Evolutionary conservation across 2,329 filamentous ascomycete genomes (phyloP).

Genomic region (Sclerotinia subarctica): DNA sequence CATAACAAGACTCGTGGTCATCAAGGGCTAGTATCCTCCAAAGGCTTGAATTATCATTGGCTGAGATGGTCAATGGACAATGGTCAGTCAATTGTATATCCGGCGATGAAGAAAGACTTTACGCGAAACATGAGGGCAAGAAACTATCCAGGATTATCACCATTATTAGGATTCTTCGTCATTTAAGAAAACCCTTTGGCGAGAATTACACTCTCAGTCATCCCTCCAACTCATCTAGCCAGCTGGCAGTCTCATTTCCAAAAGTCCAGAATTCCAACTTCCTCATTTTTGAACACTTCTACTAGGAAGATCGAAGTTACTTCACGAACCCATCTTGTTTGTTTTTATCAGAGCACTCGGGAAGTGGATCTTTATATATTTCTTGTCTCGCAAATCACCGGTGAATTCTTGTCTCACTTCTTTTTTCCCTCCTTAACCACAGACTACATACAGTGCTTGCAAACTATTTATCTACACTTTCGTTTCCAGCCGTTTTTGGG

Average conservation of each 20-base stretch:
- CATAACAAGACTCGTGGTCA: background rate
- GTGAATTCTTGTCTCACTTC: background rate
- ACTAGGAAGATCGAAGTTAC: background rate
- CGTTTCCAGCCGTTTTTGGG: background rate
- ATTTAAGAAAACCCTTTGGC: background rate
- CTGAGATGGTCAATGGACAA: too few species aligned
- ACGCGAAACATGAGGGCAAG: background rate
- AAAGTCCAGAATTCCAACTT: background rate
- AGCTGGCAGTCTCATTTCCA: background rate
- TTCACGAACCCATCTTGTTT: background rate
- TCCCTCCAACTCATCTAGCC: background rate
- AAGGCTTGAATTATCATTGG: background rate
- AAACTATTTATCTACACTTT: background rate
- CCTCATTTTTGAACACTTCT: background rate
- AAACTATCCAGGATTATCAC: background rate
- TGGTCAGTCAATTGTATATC: too few species aligned
- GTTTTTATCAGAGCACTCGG: background rate
- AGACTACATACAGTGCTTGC: background rate
- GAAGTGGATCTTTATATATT: background rate
- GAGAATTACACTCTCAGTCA: background rate
- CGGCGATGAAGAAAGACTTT: background rate
- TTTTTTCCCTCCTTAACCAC: background rate
- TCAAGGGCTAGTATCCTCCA: background rate
- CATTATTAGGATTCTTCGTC: too few species aligned
- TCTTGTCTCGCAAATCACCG: conserved; percentile 4